Conservation (phyloP, 495 filamentous ascomycete genomes). For the Xylaria flabelliformis region DNA sequence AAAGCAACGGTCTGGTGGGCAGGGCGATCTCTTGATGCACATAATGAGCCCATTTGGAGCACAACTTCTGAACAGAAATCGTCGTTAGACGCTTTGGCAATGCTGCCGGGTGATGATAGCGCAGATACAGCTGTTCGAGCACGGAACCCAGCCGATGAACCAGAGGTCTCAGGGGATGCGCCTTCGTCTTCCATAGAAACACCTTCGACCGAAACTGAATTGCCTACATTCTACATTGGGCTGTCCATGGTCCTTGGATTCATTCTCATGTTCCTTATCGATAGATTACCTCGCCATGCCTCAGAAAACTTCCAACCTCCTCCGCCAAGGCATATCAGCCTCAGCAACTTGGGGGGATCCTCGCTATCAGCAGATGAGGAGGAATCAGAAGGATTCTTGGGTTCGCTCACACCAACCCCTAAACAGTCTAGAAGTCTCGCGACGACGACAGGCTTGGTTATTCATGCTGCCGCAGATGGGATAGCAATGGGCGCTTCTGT, state of each 20-base stretch:
- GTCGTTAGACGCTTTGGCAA: conserved; percentile 8
- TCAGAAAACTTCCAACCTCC: conserved; percentile 59
- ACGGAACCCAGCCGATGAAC: conserved; percentile 29
- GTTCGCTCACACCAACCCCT: conserved; percentile 54
- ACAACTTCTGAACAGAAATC: not conserved
- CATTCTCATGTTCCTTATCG: conserved; percentile 95
- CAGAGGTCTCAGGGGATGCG: conserved; percentile 28
- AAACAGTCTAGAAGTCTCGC: conserved; percentile 63
- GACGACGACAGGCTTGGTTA: conserved; percentile 92
- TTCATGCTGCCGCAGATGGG: conserved; percentile 95
- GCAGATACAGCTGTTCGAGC: conserved; percentile 14
- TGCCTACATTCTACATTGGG: conserved; percentile 71
- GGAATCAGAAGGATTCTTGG: conserved; percentile 60
- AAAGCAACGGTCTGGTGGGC: conserved; percentile 34
- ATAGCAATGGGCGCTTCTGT: conserved; percentile 92
- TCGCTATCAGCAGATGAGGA: conserved; percentile 50
- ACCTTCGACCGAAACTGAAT: conserved; percentile 40
- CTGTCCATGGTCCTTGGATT: conserved; percentile 88
- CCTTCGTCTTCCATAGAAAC: conserved; percentile 21
- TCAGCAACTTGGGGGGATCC: conserved; percentile 72
- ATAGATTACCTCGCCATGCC: conserved; percentile 79
- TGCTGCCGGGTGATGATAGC: not conserved
- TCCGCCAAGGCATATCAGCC: conserved; percentile 72
- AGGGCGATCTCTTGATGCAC: conserved; percentile 16
- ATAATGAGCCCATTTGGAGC: conserved; percentile 21